phyloP scores from a whole-genome alignment of 495 filamentous ascomycete genomes.

The Podospora pseudocomata region DNA sequence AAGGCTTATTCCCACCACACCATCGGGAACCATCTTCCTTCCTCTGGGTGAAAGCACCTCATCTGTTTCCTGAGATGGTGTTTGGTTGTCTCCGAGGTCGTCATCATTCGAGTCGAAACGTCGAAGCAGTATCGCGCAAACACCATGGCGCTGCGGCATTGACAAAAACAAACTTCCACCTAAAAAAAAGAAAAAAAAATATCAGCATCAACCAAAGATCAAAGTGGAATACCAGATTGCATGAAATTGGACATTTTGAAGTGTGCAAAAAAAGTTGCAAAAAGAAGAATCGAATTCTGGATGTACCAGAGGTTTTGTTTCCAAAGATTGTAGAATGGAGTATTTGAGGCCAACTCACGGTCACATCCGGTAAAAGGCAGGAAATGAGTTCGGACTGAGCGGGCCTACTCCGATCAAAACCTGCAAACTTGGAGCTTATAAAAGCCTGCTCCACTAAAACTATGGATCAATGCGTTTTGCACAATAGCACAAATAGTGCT shows the following conservation, averaged over 20 bases:
- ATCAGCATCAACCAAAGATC: background rate
- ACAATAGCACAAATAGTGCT: background rate
- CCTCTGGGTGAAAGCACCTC: no score
- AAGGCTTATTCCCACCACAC: background rate
- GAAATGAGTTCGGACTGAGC: conserved; percentile 40
- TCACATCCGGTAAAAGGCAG: conserved; percentile 43
- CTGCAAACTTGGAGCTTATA: conserved; percentile 16
- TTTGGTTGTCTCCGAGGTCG: no score
- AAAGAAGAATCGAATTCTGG: conserved; percentile 35
- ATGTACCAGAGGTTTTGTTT: conserved; percentile 29
- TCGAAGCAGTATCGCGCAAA: background rate
- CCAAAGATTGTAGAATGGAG: conserved; percentile 38
- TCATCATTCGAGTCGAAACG: no score
- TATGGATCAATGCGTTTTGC: no score
- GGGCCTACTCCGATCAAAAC: conserved; percentile 28
- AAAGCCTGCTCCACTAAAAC: background rate
- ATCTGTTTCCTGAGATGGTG: no score
- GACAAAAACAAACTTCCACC: background rate
- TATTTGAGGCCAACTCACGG: conserved; percentile 39
- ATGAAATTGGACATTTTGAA: background rate
- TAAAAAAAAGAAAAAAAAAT: background rate
- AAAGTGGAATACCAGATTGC: background rate
- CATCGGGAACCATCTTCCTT: background rate
- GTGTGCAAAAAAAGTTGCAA: conserved; percentile 14
- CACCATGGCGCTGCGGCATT: background rate